Conservation (phyloP, 2,329 filamentous ascomycete genomes). For the Fusarium pseudoanthophilum region DNA sequence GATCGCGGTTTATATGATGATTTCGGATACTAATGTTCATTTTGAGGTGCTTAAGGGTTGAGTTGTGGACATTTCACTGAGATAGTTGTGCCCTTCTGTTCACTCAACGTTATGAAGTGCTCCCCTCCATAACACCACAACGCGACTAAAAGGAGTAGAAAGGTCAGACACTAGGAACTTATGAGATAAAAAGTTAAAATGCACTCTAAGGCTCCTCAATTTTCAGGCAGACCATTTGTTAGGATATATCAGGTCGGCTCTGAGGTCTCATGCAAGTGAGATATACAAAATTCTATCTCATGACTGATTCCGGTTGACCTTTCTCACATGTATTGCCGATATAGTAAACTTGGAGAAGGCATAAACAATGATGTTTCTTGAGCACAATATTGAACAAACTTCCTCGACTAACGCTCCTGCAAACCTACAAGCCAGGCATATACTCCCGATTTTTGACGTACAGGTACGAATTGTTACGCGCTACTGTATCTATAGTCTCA, state of each 20-base stretch:
- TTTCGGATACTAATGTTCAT: accelerated
- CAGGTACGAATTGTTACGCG: neutral
- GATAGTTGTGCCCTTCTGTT: neutral
- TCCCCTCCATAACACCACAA: too few species aligned
- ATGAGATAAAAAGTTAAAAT: accelerated
- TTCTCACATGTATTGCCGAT: accelerated
- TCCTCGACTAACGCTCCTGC: accelerated
- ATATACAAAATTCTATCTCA: neutral
- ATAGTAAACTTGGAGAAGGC: neutral
- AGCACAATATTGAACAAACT: neutral
- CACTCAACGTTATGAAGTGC: neutral
- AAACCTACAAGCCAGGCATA: neutral
- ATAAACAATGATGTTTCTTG: too few species aligned
- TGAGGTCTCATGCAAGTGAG: accelerated
- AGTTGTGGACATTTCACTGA: accelerated
- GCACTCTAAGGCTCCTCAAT: neutral
- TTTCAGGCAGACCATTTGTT: neutral
- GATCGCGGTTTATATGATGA: accelerated
- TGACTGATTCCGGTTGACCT: neutral
- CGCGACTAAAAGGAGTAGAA: accelerated
- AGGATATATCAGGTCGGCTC: neutral
- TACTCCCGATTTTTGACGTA: too few species aligned
- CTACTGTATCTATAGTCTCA: neutral
- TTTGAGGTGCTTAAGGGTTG: too few species aligned
- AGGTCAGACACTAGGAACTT: accelerated